Evolutionary conservation across 192 early-diverging fungal species (phyloP).

Genomic region (Spizellomyces punctatus): DNA sequence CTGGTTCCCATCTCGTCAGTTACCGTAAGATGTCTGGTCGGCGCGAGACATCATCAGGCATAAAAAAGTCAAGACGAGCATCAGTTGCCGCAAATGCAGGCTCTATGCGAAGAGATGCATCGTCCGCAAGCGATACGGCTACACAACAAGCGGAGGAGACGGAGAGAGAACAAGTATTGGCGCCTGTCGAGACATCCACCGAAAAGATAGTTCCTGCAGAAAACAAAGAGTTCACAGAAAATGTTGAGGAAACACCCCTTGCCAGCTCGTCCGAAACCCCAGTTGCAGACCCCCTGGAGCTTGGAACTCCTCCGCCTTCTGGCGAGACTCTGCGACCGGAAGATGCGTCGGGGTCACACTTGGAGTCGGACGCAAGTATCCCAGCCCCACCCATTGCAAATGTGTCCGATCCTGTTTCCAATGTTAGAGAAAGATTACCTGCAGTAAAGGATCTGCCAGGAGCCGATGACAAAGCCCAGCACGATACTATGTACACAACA

Average conservation of each 20-base stretch:
- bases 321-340: not conserved
- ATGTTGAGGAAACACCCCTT: no score
- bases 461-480: slow-evolving; percentile 21
- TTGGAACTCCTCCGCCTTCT: not conserved
- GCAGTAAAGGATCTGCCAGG: slow-evolving; percentile 17
- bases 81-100: not conserved
- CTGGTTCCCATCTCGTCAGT: not conserved
- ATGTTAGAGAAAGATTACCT: not conserved
- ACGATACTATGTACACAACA: slow-evolving; percentile 14
- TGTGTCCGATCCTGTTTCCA: not conserved
- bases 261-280: not conserved
- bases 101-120: not conserved
- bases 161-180: not conserved
- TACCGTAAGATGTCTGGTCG: not conserved
- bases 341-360: not conserved
- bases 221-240: no score
- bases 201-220: no score
- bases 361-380: not conserved
- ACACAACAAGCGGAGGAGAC: not conserved
- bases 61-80: not conserved
- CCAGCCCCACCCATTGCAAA: not conserved
- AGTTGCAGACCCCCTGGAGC: not conserved
- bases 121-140: not conserved
- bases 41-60: not conserved
- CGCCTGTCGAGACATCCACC: not conserved